Evolutionary conservation across 2,329 filamentous ascomycete species (phyloP).

Genomic region (Stagonosporopsis chrysanthemi): DNA sequence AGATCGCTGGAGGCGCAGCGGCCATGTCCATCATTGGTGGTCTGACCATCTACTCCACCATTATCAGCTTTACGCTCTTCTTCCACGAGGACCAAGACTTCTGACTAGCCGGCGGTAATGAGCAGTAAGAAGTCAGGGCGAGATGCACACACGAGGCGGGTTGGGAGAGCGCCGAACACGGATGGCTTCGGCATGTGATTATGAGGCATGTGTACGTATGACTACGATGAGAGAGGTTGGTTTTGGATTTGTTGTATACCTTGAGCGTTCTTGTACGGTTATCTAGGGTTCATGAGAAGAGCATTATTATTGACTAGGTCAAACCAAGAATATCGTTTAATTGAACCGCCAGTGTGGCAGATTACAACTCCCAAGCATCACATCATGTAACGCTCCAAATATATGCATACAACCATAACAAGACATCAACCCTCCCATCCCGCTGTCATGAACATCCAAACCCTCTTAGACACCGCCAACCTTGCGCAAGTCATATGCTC

Average conservation of each 20-base stretch:
- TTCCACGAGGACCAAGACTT: constrained; percentile 98
- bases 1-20: constrained; percentile 86
- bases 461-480: neutral
- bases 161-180: neutral
- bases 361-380: neutral
- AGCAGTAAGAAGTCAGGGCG: constrained; percentile 20
- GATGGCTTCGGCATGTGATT: constrained; percentile 7
- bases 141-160: neutral
- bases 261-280: constrained; percentile 40
- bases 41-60: constrained; percentile 94
- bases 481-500: neutral
- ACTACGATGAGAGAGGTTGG: constrained; percentile 4
- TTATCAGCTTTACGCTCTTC: constrained; percentile 98
- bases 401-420: constrained; percentile 20
- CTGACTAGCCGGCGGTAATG: constrained; percentile 56
- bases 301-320: neutral
- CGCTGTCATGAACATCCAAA: constrained; percentile 5
- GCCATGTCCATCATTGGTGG: constrained; percentile 94
- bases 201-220: constrained; percentile 11
- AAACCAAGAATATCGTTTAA: constrained; percentile 10
- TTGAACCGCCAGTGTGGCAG: neutral
- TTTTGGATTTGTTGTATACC: constrained; percentile 23
- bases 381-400: constrained; percentile 13
- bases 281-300: constrained; percentile 15
- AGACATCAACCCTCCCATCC: constrained; percentile 9